Evolutionary conservation across 2,329 filamentous ascomycete species (phyloP).

Genomic region (Bimuria novae-zelandiae): DNA sequence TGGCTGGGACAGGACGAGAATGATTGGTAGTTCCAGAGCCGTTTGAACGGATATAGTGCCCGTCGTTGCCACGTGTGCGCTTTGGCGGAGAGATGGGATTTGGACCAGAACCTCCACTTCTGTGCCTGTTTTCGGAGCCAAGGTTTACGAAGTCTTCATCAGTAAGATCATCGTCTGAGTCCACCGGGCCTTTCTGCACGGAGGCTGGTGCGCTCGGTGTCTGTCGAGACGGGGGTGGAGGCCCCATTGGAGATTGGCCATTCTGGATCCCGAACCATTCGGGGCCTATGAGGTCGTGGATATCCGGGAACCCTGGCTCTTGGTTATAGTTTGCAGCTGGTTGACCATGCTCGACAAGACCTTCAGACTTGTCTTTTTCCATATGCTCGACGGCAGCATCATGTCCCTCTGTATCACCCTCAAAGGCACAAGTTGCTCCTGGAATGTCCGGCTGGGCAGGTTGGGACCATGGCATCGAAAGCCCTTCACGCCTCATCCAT

Average conservation of each 20-base stretch:
- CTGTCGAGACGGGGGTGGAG: not conserved
- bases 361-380: not conserved
- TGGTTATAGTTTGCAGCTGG: not conserved
- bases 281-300: not conserved
- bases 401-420: not conserved
- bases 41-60: not conserved
- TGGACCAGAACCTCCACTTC: not conserved
- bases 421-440: not conserved
- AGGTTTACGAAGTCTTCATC: slow-evolving; percentile 2
- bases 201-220: not conserved
- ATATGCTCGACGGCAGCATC: not conserved
- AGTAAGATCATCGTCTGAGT: not conserved
- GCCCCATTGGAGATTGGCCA: not conserved
- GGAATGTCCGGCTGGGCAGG: not conserved
- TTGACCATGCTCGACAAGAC: not conserved
- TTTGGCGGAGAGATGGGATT: not conserved
- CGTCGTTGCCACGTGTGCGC: not conserved
- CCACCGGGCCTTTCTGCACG: not conserved
- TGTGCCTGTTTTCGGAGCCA: not conserved
- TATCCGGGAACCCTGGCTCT: not conserved
- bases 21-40: not conserved
- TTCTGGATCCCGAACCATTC: not conserved
- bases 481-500: not conserved
- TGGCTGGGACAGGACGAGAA: not conserved
- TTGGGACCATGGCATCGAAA: not conserved